Evolutionary conservation across 2,329 filamentous ascomycete genomes (phyloP).

Genomic region (Colletotrichum tropicale): DNA sequence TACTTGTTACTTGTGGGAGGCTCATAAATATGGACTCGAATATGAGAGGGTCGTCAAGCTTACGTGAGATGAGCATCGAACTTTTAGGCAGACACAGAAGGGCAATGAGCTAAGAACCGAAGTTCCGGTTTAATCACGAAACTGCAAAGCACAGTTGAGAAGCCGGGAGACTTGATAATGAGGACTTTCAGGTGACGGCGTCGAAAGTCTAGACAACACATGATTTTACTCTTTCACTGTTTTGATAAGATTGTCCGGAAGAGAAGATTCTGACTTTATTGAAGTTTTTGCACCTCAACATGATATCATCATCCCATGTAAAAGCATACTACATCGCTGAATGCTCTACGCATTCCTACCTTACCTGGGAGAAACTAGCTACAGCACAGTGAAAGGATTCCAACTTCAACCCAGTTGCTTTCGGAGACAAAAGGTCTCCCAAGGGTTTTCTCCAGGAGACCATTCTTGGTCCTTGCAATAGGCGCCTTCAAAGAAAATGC

Average conservation of each 20-base stretch:
- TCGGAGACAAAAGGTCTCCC: background rate
- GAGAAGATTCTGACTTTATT: background rate
- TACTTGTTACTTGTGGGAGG: background rate
- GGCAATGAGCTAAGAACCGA: background rate
- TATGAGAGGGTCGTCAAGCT: background rate
- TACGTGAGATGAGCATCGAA: background rate
- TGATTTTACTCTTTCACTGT: background rate
- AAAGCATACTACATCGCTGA: background rate
- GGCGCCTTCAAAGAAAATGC: background rate
- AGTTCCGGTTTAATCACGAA: background rate
- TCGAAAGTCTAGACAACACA: background rate
- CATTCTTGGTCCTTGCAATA: background rate
- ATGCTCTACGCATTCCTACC: background rate
- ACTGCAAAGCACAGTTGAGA: background rate
- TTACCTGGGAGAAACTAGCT: background rate
- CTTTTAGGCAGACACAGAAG: background rate
- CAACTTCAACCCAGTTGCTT: background rate
- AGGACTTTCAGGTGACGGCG: background rate
- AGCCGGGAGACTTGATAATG: background rate
- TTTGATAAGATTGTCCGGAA: rapidly evolving
- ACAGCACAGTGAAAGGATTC: background rate
- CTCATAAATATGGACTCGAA: background rate
- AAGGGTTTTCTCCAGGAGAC: background rate
- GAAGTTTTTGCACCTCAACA: background rate
- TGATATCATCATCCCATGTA: no score